Conservation (phyloP, 305 asterid genomes). For the Rubia tinctorum region DNA sequence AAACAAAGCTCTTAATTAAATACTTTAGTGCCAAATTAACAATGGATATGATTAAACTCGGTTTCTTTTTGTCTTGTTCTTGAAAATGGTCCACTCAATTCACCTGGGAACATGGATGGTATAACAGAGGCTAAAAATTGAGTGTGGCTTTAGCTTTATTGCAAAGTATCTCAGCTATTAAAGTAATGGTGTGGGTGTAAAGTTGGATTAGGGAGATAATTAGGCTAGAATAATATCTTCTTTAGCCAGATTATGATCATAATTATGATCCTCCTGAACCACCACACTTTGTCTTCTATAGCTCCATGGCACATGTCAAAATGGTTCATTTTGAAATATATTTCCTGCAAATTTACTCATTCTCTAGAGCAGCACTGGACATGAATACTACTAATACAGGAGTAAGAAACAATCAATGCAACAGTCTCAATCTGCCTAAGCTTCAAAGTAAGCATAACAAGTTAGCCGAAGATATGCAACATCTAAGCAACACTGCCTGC, state of each 20-base stretch:
- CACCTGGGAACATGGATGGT: constrained; percentile 10
- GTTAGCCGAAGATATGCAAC: background rate
- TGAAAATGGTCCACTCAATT: constrained; percentile 11
- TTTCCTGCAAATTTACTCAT: background rate
- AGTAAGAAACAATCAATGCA: constrained; percentile 6
- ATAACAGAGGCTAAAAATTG: constrained; percentile 5
- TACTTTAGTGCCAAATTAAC: background rate
- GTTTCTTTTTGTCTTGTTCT: constrained; percentile 25
- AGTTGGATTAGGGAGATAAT: constrained; percentile 17
- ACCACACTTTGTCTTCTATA: background rate
- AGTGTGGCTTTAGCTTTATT: constrained; percentile 22
- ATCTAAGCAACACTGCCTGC: constrained; percentile 18
- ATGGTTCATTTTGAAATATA: background rate
- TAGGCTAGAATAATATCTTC: constrained; percentile 15
- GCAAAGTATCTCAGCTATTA: constrained; percentile 19
- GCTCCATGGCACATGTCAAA: background rate
- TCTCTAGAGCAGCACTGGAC: background rate
- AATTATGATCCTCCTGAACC: background rate
- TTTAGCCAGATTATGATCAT: constrained; percentile 11
- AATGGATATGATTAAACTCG: background rate
- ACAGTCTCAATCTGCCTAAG: background rate
- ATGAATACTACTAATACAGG: background rate
- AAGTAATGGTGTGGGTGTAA: constrained; percentile 14
- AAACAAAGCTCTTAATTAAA: no score
- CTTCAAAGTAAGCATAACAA: background rate